Conservation (phyloP, 306 rosid species). For the Begonia fuchsioides region DNA sequence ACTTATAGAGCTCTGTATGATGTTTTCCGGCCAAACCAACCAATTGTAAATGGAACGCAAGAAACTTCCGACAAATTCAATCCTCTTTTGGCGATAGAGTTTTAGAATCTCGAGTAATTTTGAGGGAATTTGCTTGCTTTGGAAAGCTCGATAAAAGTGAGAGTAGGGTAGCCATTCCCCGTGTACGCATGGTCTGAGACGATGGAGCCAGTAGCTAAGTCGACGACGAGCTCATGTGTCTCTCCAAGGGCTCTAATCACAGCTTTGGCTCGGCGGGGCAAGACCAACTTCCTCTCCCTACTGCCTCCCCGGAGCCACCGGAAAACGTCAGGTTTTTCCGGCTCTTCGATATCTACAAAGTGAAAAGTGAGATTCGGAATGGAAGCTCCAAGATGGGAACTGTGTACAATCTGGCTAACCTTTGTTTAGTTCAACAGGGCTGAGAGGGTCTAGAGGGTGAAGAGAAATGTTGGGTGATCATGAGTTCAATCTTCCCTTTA, state of each 20-base stretch:
- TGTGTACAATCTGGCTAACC: conserved; percentile 33
- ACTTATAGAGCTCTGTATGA: conserved; percentile 52
- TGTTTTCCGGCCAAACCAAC: conserved; percentile 60
- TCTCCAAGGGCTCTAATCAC: conserved; percentile 49
- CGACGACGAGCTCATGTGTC: conserved; percentile 49
- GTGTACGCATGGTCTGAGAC: conserved; percentile 34
- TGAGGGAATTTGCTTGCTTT: conserved; percentile 57
- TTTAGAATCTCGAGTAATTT: conserved; percentile 31
- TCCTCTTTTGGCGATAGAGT: conserved; percentile 40
- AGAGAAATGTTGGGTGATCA: conserved; percentile 6
- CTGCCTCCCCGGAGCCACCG: conserved; percentile 29
- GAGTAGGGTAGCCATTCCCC: conserved; percentile 71
- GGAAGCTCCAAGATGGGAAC: conserved; percentile 34
- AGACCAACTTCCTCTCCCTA: conserved; percentile 2
- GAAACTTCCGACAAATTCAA: conserved; percentile 65
- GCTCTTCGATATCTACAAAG: conserved; percentile 60
- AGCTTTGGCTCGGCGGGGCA: conserved; percentile 53
- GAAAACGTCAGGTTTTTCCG: conserved; percentile 53
- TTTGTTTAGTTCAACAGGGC: conserved; percentile 40
- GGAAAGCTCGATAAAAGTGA: conserved; percentile 49
- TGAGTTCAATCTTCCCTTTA: conserved; percentile 2
- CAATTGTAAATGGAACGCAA: conserved; percentile 66
- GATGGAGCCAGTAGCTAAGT: conserved; percentile 34
- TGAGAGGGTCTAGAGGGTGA: conserved; percentile 82
- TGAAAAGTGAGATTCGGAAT: conserved; percentile 66